Conservation (phyloP, 2,329 filamentous ascomycete species). For the Lasiodiplodia theobromae region DNA sequence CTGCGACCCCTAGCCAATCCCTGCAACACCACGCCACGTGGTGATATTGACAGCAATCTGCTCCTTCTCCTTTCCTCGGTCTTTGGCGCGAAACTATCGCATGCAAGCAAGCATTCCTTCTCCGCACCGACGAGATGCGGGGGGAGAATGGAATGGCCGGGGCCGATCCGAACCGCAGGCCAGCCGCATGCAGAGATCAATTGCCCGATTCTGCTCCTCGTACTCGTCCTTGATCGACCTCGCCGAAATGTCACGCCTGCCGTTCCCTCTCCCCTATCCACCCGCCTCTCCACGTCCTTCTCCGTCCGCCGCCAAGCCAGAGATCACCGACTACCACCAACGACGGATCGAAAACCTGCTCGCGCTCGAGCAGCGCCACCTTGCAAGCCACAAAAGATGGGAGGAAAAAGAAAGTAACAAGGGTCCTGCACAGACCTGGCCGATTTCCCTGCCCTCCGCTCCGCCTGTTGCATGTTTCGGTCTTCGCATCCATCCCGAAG, state of each 20-base stretch:
- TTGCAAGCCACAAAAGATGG: neutral
- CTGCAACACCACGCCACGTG: neutral
- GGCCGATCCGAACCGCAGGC: conserved; percentile 16
- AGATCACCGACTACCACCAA: neutral
- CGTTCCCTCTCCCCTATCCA: neutral
- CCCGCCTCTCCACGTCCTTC: neutral
- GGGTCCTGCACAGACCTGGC: neutral
- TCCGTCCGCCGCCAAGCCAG: neutral
- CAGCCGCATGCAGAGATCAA: neutral
- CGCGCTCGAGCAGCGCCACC: neutral
- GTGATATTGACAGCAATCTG: conserved; percentile 3
- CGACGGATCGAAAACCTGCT: neutral
- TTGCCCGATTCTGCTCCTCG: neutral
- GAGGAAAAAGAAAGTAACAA: neutral
- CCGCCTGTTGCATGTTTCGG: neutral
- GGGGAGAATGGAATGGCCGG: conserved; percentile 2
- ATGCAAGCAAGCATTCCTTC: conserved; percentile 7
- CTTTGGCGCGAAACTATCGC: conserved; percentile 14
- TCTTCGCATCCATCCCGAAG: no score
- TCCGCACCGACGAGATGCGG: neutral
- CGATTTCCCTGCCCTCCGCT: neutral
- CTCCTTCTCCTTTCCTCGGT: neutral
- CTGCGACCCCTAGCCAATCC: neutral
- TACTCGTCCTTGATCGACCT: no score
- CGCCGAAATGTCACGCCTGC: no score